Conservation (phyloP, 2,329 filamentous ascomycete genomes). For the Aureobasidium vineae region DNA sequence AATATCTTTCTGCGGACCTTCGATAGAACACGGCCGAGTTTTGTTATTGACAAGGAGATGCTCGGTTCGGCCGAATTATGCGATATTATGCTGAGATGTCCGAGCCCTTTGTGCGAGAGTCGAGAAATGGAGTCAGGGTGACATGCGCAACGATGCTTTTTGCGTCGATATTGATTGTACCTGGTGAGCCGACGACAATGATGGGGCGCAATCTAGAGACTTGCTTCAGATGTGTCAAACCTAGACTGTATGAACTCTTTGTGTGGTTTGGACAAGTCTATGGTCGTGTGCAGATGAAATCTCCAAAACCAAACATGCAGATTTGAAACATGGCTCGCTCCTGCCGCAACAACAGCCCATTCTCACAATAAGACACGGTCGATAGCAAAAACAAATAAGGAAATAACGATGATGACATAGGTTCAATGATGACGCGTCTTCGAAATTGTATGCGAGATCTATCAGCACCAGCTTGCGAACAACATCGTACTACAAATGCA, state of each 20-base stretch:
- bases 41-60: not conserved
- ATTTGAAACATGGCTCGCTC: too few species aligned
- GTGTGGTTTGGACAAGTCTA: not conserved
- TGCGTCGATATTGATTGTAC: not conserved
- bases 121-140: not conserved
- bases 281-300: not conserved
- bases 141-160: not conserved
- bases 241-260: not conserved
- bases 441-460: too few species aligned
- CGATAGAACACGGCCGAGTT: slow-evolving; percentile 8
- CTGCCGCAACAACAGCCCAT: too few species aligned
- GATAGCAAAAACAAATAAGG: too few species aligned
- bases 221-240: fast-evolving
- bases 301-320: not conserved
- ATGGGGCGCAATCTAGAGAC: not conserved
- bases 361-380: too few species aligned
- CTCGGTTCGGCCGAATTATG: slow-evolving; percentile 6
- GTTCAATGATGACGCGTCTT: too few species aligned
- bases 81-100: not conserved
- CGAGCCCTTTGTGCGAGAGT: not conserved
- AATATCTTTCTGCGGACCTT: not conserved
- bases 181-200: not conserved
- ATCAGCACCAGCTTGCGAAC: not conserved
- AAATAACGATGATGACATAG: too few species aligned
- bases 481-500: not conserved